Evolutionary conservation across 352 stramenopile genomes (phyloP).

Genomic region (Globisporangium acanthophoron): DNA sequence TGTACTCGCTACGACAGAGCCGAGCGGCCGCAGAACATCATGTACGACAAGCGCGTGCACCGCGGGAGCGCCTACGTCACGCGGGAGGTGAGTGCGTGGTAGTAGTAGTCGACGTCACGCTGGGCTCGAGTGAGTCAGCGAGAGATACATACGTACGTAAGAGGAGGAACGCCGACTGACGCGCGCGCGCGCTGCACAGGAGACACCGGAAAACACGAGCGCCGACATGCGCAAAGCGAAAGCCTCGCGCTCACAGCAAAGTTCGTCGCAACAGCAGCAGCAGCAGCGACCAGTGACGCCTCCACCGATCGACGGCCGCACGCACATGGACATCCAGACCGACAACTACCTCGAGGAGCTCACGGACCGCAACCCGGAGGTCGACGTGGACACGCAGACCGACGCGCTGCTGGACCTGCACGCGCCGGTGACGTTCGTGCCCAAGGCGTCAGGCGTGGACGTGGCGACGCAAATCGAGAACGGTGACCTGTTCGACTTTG

Average conservation of each 20-base stretch:
- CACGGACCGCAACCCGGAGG: constrained; percentile 85
- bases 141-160: no score
- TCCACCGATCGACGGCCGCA: constrained; percentile 75
- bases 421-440: constrained; percentile 83
- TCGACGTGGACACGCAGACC: constrained; percentile 89
- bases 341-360: constrained; percentile 94
- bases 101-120: background rate
- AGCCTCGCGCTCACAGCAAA: background rate
- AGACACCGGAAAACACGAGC: constrained; percentile 21
- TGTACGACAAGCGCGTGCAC: constrained; percentile 92
- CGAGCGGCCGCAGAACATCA: constrained; percentile 86
- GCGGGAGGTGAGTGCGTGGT: constrained; percentile 26
- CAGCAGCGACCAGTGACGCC: constrained; percentile 66
- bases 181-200: constrained; percentile 6
- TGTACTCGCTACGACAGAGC: constrained; percentile 6
- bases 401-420: constrained; percentile 87
- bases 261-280: constrained; percentile 1
- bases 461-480: constrained; percentile 89
- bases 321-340: constrained; percentile 93
- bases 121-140: background rate
- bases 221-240: constrained; percentile 9
- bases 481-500: constrained; percentile 94
- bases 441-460: constrained; percentile 84
- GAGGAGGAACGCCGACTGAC: background rate
- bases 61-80: constrained; percentile 91